A percentile compares a stretch with the other conserved stretches of the same genome.
Evolutionary conservation across 352 stramenopile genomes (phyloP).

Genomic region (Pythium brachiatum): DNA sequence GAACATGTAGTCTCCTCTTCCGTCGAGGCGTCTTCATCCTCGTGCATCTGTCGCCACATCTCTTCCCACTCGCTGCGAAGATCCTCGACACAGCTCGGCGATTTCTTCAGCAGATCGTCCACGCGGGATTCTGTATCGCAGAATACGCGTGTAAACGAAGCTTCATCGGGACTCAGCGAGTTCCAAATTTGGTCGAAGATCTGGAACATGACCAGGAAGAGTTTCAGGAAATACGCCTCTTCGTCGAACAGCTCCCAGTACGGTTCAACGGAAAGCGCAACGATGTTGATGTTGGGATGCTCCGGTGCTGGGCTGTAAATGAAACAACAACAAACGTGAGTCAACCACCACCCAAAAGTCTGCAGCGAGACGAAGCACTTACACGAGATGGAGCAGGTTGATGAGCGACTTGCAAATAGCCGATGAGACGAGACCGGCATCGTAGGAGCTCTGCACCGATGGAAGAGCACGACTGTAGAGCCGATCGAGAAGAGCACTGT

Average conservation of each 20-base stretch:
- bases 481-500: slow-evolving; percentile 39
- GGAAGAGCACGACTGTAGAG: slow-evolving; percentile 58
- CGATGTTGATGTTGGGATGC: slow-evolving; percentile 66
- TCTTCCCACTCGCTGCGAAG: slow-evolving; percentile 63
- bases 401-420: slow-evolving; percentile 72
- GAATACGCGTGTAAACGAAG: slow-evolving; percentile 78
- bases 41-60: slow-evolving; percentile 35
- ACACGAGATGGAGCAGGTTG: slow-evolving; percentile 73
- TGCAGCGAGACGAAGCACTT: slow-evolving; percentile 23
- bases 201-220: slow-evolving; percentile 75
- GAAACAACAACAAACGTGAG: slow-evolving; percentile 6
- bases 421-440: slow-evolving; percentile 63
- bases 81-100: slow-evolving; percentile 60
- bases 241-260: slow-evolving; percentile 86
- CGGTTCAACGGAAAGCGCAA: slow-evolving; percentile 71
- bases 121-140: slow-evolving; percentile 69
- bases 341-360: background rate
- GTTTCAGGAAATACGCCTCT: slow-evolving; percentile 71
- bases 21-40: slow-evolving; percentile 40
- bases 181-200: slow-evolving; percentile 77
- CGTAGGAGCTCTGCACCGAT: slow-evolving; percentile 54
- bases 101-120: slow-evolving; percentile 63
- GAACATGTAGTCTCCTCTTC: slow-evolving; percentile 14
- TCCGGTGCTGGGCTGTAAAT: slow-evolving; percentile 50
- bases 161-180: slow-evolving; percentile 52